Base-by-base conservation (phyloP, 1,284 basidiomycete genomes). In the Pseudozyma hubeiensis region DNA sequence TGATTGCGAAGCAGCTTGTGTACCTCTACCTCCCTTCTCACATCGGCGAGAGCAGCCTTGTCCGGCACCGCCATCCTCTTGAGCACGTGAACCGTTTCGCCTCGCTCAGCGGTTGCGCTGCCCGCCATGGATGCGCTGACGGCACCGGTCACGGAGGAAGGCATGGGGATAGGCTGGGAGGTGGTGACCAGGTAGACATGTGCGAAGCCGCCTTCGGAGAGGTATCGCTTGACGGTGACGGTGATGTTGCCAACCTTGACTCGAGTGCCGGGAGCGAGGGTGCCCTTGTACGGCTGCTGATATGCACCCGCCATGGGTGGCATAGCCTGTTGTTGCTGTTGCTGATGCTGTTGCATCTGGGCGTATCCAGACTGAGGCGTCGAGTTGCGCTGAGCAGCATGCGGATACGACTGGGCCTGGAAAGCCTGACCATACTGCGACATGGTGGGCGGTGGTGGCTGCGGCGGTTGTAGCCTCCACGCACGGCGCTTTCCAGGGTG, bases 191-290 rank as follows among this genome's bases (percentile, higher is more conserved):
- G 90, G 86, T 99, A 99, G 51, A 99, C 96, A 86, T 97, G 93
- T 1, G 97, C 96, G 85, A 98, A 99, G 16, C 97, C 97, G 86
- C 94, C 94, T 90, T 98, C 95, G 54, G 91, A 93, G 53, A 99
- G 89, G 87, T 97, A 99, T 80, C 91, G 87, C 78, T 93, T 91
- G 53, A 92, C 92, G 77, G 92, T 90, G 61, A 99, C 94, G 35
- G 88, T 90, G 85, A 92, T 91, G 80, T 92, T 92, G 84, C 96
- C 97, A 51, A 99, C 93, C 19, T 90, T 87, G 76, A 99, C 93
- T 55, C 91, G 89, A 83, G 97, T 94, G 5, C 96, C 96, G 0
- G 88, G 87, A 43, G 73, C 64, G 9, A 83, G 62, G 11, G 77
- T 75, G 33, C 72, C 72, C 49, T 75, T 75, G 56, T 69, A 75